Base-by-base conservation (phyloP, 2,329 filamentous ascomycete genomes). In the Sporothrix dimorphospora region DNA sequence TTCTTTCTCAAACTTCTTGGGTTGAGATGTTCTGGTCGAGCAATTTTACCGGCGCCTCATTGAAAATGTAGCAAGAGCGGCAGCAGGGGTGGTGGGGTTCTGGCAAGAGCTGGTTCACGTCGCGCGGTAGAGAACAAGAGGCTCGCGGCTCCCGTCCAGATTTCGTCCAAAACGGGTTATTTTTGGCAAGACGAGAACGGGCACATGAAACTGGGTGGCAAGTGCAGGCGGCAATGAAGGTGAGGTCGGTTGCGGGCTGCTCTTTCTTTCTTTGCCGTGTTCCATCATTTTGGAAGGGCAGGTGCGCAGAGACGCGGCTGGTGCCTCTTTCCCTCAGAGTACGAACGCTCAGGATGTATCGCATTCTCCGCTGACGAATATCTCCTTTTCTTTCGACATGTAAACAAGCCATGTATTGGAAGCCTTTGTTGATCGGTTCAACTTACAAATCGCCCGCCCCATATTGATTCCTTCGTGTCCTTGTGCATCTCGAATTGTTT, bases 171-270 rank as follows among this genome's bases (percentile, higher is more conserved):
- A 69, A 27, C n/a, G 45, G 66, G 66, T 21, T 8, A 40, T 51
- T 69, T 27, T n/a, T n/a, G 4, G 30, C 49, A 55, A 42, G 45
- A 40, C 45, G 16, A 21, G 9, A 24, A n/a, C 34, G 16, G 12
- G n/a, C 30, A 57, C 34, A 69, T 57, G 66, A 57, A 69, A 69
- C 47, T 12, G 12, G 6, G 66, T 27, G 49, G 66, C 49, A 69
- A 57, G 66, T 30, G 11, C 47, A 45, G 30, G 21, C 6, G 49
- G 66, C 4, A 38, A 30, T 12, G 38, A 69, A 57, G 49, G 19
- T 34, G 63, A 34, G 9, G 27, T 51, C 16, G 45, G 16, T 38
- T 47, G 45, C 45, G 16, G 45, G 27, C 8, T 38, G 45, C 12
- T 38, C 45, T 51, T 67, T 38, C 27, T 19, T 38, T 34, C 14